A percentile compares a stretch with the other conserved stretches of the same genome.
These are phyloP conservation scores for Capsicum rhomboideum DNA, from an alignment of 257 asterid genomes.

Conservation along the genomic window DNA sequence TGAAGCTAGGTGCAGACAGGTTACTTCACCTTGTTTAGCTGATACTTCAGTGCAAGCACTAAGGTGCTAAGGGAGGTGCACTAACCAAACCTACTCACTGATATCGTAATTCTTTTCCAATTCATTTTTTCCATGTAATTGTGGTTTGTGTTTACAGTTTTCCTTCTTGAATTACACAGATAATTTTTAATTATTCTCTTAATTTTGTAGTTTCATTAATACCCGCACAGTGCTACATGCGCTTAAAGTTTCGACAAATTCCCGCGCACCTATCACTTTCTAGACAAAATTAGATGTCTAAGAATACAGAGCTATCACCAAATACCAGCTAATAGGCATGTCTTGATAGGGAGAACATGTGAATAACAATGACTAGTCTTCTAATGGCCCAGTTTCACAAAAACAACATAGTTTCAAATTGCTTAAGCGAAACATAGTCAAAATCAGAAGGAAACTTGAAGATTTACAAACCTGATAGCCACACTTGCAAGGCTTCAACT, in stretches of 20 bases:
- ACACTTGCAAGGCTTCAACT: constrained; percentile 96
- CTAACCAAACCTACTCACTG: not conserved
- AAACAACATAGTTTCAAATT: not conserved
- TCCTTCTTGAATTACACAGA: not conserved
- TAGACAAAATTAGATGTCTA: not conserved
- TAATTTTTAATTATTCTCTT: not conserved
- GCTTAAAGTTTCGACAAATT: not conserved
- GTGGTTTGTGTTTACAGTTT: not conserved
- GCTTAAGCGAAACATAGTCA: not conserved
- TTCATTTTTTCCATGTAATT: not conserved
- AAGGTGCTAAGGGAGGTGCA: not conserved
- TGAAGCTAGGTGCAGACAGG: not conserved
- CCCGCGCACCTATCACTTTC: not conserved
- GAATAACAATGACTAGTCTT: not conserved
- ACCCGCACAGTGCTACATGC: not conserved
- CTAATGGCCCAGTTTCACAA: not conserved
- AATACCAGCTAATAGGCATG: not conserved
- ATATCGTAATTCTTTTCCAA: not conserved
- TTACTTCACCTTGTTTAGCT: not conserved
- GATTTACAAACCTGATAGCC: constrained; percentile 68
- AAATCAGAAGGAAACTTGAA: not conserved
- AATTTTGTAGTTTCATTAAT: not conserved
- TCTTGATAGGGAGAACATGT: not conserved
- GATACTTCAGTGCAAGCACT: not conserved
- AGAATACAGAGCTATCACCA: not conserved